Base-by-base conservation (phyloP, 176 grass and related monocot species). In the Dendrocalamus sinicus region DNA sequence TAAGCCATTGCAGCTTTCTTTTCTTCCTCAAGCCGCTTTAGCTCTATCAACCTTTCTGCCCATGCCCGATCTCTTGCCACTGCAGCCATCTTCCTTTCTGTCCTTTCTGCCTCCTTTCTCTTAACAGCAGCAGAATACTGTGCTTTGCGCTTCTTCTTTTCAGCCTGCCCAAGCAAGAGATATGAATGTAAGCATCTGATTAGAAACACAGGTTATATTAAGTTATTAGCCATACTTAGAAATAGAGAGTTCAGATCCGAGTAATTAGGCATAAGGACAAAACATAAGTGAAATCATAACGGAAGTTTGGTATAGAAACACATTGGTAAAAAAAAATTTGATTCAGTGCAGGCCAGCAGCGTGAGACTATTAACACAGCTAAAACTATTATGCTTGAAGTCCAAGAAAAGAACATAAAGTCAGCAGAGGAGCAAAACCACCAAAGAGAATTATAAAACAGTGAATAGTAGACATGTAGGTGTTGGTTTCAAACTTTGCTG, bases 31-130 rank as follows among this genome's bases (percentile, higher is more conserved):
- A 94, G 61, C 40, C 73, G 77, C 72, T 96, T 89, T 24, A 99
- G 61, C 69, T 99, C 94, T 76, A 86, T 72, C 90, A 96, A 88
- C 79, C 96, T 94, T 79, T 91, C 86, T 1, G 47, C 88, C 96
- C 96, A 99, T 67, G 81, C 92, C 60, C 93, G 91, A 4, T 96
- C 93, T 88, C 96, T 96, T 66, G 93, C 96, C 82, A 99, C 96
- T 50, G 94, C 88, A 80, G 96, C 93, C 92, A 99, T 99, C 81
- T 99, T 96, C 71, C 94, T 94, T 60, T 92, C 93, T 64, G 93
- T 96, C 50, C 83, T 91, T 35, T 93, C 84, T 44, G 88, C 85
- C 40, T 99, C 90, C 89, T 92, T 96, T 71, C 86, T 91, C 84
- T 96, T 96, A 70, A 89, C 90, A 57, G 88, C 84, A 68, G 82